These are phyloP conservation scores for Ichthyophthirius multifiliis DNA, from an alignment of 169 alveolate species.

Conservation along the genomic window DNA sequence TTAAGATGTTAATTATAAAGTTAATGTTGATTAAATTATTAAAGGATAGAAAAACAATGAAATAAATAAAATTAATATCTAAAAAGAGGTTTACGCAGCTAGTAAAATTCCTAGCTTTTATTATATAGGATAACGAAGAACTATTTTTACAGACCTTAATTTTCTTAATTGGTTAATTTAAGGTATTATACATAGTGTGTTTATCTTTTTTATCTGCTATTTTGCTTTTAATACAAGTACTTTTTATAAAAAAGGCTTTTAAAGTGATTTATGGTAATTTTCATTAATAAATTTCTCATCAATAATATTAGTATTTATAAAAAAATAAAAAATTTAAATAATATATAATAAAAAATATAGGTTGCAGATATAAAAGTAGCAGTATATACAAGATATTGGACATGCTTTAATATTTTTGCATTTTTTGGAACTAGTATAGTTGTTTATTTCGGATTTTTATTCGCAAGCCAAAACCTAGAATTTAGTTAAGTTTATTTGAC, in stretches of 20 bases:
- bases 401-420: conserved; percentile 19
- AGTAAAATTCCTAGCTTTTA: conserved; percentile 51
- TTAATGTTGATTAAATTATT: conserved; percentile 8
- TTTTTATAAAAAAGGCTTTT: conserved; percentile 51
- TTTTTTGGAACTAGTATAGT: neutral
- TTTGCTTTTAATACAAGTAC: conserved; percentile 19
- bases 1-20: conserved; percentile 60
- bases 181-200: conserved; percentile 49
- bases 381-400: conserved; percentile 39
- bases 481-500: neutral
- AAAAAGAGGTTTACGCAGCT: conserved; percentile 7
- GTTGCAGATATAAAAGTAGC: conserved; percentile 25
- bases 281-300: conserved; percentile 61
- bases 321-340: neutral
- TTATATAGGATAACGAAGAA: conserved; percentile 54
- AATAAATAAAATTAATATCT: neutral
- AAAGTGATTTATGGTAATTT: conserved; percentile 62
- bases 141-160: conserved; percentile 45
- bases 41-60: neutral
- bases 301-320: conserved; percentile 44
- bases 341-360: neutral
- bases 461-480: neutral
- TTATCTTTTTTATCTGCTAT: conserved; percentile 41
- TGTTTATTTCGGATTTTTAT: neutral
- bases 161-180: conserved; percentile 37